phyloP scores from a whole-genome alignment of 225 moss, liverwort and hornwort genomes.

The Physcomitrellopsis africana region DNA sequence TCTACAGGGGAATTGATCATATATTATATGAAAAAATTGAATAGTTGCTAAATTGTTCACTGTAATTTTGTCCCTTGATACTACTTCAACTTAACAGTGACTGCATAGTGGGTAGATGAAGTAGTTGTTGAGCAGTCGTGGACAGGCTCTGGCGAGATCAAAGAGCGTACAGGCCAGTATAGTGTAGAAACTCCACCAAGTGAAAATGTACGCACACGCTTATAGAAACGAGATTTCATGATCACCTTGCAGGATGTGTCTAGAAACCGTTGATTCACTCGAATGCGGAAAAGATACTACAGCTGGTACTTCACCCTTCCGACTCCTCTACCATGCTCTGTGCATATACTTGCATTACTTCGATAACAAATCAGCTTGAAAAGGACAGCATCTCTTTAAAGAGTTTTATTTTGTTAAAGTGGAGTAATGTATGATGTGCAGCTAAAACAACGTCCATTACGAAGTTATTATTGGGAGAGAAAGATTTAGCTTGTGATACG shows the following conservation, averaged over 20 bases:
- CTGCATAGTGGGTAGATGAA: not conserved
- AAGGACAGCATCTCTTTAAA: not conserved
- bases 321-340: not conserved
- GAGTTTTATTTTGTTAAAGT: not conserved
- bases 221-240: slow-evolving; percentile 12
- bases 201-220: not conserved
- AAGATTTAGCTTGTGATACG: slow-evolving; percentile 30
- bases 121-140: slow-evolving; percentile 1
- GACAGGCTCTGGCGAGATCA: too few relatives aligned
- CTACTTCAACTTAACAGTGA: not conserved
- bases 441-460: slow-evolving; percentile 26
- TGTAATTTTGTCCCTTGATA: not conserved
- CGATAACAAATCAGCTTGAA: not conserved
- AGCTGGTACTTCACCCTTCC: slow-evolving; percentile 35
- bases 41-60: not conserved
- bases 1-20: not conserved
- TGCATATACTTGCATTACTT: not conserved
- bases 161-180: not conserved
- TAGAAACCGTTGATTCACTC: slow-evolving; percentile 25
- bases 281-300: slow-evolving; percentile 13
- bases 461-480: slow-evolving; percentile 16
- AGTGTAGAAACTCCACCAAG: not conserved
- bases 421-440: slow-evolving; percentile 32
- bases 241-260: slow-evolving; percentile 39
- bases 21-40: slow-evolving; percentile 2